Conservation (phyloP, 352 stramenopile species). For the Aphanomyces euteiches region DNA sequence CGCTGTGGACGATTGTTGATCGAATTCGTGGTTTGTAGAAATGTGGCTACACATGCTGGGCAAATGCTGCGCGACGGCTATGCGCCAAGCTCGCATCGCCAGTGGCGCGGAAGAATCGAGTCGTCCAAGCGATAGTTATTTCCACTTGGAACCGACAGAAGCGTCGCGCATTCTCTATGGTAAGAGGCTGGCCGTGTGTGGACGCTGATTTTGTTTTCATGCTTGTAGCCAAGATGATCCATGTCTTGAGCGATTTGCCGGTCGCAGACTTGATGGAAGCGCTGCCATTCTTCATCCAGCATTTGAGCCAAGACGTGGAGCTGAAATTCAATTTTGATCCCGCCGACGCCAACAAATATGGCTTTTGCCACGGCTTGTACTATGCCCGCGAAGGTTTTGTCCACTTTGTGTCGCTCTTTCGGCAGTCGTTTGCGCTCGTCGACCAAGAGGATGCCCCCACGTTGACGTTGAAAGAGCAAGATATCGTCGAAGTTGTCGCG, state of each 20-base stretch:
- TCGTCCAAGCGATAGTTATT: constrained; percentile 10
- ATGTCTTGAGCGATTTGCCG: constrained; percentile 44
- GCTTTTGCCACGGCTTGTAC: constrained; percentile 85
- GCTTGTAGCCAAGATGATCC: constrained; percentile 54
- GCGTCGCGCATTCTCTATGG: neutral
- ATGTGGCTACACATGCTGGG: constrained; percentile 29
- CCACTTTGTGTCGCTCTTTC: constrained; percentile 75
- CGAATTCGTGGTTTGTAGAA: constrained; percentile 8
- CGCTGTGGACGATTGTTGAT: neutral
- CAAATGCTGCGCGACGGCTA: constrained; percentile 18
- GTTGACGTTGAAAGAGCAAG: constrained; percentile 37
- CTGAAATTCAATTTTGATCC: constrained; percentile 82
- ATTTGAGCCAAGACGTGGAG: constrained; percentile 83
- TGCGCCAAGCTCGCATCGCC: constrained; percentile 8
- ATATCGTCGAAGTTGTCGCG: constrained; percentile 26
- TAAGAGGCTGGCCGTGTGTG: too few relatives aligned
- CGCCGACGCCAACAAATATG: constrained; percentile 44
- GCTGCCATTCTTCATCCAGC: constrained; percentile 64
- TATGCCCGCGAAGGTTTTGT: constrained; percentile 82
- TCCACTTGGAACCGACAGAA: constrained; percentile 12
- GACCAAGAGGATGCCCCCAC: constrained; percentile 50
- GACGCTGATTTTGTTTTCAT: too few relatives aligned
- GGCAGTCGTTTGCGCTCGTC: constrained; percentile 71
- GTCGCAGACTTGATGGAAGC: constrained; percentile 49
- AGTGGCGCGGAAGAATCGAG: neutral